Conservation (phyloP, 225 moss, liverwort and hornwort genomes). For the Anthoceros angustus region DNA sequence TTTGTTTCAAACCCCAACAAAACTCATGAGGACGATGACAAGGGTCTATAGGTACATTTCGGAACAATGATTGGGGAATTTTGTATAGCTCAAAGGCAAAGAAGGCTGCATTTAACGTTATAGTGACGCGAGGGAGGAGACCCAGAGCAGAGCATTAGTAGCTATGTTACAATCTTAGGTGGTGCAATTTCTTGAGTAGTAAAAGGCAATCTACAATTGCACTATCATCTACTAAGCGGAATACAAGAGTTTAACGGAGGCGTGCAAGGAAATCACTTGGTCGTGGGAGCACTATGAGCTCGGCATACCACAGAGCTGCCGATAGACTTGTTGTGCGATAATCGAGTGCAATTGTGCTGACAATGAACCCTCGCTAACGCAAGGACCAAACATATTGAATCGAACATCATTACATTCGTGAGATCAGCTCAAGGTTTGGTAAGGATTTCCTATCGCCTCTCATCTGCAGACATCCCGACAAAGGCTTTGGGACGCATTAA, state of each 20-base stretch:
- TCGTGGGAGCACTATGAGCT: background rate
- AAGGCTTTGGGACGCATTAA: too few relatives aligned
- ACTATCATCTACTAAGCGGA: background rate
- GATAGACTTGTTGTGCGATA: too few relatives aligned
- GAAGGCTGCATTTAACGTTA: background rate
- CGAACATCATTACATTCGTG: too few relatives aligned
- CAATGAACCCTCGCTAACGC: too few relatives aligned
- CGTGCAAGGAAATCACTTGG: background rate
- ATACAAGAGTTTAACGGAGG: background rate
- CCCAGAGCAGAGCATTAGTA: background rate
- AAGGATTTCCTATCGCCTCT: too few relatives aligned
- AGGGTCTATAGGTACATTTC: background rate
- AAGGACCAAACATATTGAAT: too few relatives aligned
- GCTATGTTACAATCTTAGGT: background rate
- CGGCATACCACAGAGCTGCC: too few relatives aligned
- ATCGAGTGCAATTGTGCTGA: too few relatives aligned
- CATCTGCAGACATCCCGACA: too few relatives aligned
- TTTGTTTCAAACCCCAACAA: background rate
- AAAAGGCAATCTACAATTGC: background rate
- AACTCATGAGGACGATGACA: background rate
- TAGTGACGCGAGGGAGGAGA: constrained; percentile 10
- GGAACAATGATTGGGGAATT: background rate
- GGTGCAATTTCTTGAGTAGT: constrained; percentile 4
- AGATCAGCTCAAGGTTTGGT: too few relatives aligned
- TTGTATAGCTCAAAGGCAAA: background rate